These are phyloP conservation scores for Cercospora berteroae DNA, from an alignment of 2,329 filamentous ascomycete species.

Conservation along the genomic window DNA sequence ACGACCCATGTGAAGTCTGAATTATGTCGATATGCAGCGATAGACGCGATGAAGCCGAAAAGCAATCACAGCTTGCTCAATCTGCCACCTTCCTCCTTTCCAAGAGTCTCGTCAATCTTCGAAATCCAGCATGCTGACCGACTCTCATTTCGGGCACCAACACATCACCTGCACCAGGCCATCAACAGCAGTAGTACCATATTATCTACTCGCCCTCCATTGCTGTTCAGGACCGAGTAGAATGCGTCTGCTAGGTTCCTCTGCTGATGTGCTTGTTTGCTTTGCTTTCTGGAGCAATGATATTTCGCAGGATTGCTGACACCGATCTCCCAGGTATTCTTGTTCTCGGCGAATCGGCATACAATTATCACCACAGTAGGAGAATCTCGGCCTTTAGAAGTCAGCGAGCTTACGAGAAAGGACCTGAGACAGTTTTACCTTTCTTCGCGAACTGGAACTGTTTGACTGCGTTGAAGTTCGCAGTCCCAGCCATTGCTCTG, in stretches of 20 bases:
- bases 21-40: conserved; percentile 16
- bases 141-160: too few relatives aligned
- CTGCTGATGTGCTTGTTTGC: not conserved
- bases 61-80: conserved; percentile 2
- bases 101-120: not conserved
- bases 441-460: not conserved
- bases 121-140: not conserved
- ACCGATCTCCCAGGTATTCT: not conserved
- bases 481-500: not conserved
- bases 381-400: not conserved
- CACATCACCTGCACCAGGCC: not conserved
- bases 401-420: not conserved
- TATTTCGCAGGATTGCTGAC: not conserved
- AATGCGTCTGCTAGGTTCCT: not conserved
- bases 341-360: not conserved
- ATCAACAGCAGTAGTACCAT: not conserved
- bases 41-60: conserved; percentile 11
- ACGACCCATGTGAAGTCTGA: conserved; percentile 9
- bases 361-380: not conserved
- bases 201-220: not conserved
- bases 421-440: not conserved
- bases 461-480: not conserved
- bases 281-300: too few relatives aligned
- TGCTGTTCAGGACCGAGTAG: not conserved
- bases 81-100: not conserved